Evolutionary conservation across 2,329 filamentous ascomycete genomes (phyloP).

Genomic region (Apiospora hydei): DNA sequence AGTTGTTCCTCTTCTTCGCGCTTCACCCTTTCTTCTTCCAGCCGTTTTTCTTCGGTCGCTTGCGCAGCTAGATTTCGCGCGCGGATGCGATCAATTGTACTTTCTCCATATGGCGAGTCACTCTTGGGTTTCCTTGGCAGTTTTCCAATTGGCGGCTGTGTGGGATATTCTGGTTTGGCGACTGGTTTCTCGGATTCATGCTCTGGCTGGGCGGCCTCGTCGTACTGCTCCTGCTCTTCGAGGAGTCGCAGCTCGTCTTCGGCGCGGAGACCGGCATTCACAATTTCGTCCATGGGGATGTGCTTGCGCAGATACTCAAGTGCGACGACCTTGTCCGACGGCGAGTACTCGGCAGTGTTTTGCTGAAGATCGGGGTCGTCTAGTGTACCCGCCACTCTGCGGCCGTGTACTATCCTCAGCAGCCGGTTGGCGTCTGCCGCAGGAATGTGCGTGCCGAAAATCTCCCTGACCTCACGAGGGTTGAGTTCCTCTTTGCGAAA

Average conservation of each 20-base stretch:
- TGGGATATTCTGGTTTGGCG: constrained; percentile 27
- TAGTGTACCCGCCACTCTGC: constrained; percentile 69
- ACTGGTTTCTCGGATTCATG: constrained; percentile 34
- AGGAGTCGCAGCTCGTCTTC: constrained; percentile 67
- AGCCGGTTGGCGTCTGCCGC: constrained; percentile 58
- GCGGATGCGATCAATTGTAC: constrained; percentile 64
- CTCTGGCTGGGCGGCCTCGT: constrained; percentile 32
- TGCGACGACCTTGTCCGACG: constrained; percentile 52
- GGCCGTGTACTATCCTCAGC: constrained; percentile 66
- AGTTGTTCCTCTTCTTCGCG: constrained; percentile 50
- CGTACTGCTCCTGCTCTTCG: constrained; percentile 45
- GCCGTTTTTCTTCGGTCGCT: constrained; percentile 54
- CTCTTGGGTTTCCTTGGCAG: constrained; percentile 39
- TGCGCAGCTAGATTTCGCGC: constrained; percentile 58
- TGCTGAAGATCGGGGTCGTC: constrained; percentile 61
- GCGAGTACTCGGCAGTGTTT: constrained; percentile 55
- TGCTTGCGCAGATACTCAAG: constrained; percentile 63
- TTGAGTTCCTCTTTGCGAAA: constrained; percentile 61
- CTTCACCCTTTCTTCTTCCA: constrained; percentile 50
- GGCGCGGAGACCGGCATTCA: constrained; percentile 66
- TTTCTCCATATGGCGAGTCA: constrained; percentile 64
- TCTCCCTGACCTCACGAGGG: constrained; percentile 51
- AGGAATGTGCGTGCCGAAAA: constrained; percentile 60
- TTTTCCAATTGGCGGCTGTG: constrained; percentile 33
- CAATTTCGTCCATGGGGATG: constrained; percentile 65